phyloP scores from a whole-genome alignment of 495 filamentous ascomycete genomes.

The Coniosporium apollinis region DNA sequence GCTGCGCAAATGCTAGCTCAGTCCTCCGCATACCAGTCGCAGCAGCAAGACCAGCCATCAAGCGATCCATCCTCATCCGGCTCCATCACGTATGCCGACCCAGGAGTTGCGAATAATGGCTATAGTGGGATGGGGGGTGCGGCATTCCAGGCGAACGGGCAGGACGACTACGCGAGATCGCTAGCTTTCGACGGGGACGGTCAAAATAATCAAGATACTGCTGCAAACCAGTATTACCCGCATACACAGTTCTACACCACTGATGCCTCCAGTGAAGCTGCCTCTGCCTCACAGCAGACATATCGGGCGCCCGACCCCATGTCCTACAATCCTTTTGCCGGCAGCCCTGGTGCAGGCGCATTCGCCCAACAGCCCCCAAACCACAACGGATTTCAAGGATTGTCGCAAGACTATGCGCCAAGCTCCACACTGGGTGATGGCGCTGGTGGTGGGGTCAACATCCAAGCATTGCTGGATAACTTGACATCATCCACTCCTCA shows the following conservation, averaged over 20 bases:
- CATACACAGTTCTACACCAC: background rate
- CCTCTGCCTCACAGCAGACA: background rate
- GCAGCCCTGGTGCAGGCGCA: too few relatives aligned
- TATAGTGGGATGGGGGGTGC: background rate
- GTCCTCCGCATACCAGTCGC: slow-evolving; percentile 9
- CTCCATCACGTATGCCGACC: background rate
- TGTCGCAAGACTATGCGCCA: too few relatives aligned
- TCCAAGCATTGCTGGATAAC: slow-evolving; percentile 26
- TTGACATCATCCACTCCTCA: slow-evolving; percentile 14
- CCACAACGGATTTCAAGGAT: too few relatives aligned
- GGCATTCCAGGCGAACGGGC: background rate
- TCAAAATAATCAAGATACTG: background rate
- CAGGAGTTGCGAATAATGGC: background rate
- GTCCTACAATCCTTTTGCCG: slow-evolving; percentile 9
- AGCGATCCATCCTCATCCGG: slow-evolving; percentile 4
- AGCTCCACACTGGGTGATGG: too few relatives aligned
- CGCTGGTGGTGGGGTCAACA: slow-evolving; percentile 16
- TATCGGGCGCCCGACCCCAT: slow-evolving; percentile 5
- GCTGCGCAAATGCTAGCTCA: slow-evolving; percentile 30
- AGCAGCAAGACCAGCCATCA: slow-evolving; percentile 1
- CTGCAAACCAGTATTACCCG: background rate
- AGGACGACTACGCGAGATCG: background rate
- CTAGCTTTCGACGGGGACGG: background rate
- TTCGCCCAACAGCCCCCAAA: too few relatives aligned
- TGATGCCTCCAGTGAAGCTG: background rate